Evolutionary conservation across 257 asterid species (phyloP).

Genomic region (Lantana camara): DNA sequence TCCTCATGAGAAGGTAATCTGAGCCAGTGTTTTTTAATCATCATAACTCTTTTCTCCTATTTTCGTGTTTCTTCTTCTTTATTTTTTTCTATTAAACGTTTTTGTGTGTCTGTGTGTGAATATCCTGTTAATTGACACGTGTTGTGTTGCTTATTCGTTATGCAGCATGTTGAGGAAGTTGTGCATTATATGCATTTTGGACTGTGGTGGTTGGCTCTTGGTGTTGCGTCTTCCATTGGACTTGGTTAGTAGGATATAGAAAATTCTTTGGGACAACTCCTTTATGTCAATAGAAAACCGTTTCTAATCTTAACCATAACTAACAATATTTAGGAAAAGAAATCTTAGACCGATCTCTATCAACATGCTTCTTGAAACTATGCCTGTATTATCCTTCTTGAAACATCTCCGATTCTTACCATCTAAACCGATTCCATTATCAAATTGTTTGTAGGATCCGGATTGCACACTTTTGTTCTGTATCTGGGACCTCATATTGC

Average conservation of each 20-base stretch:
- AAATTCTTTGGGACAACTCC: not conserved
- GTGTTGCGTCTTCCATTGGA: slow-evolving; percentile 97
- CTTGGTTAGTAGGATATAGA: slow-evolving; percentile 59
- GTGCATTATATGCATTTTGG: slow-evolving; percentile 59
- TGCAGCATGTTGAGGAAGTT: slow-evolving; percentile 83
- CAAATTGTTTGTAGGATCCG: slow-evolving; percentile 59
- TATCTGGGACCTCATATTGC: slow-evolving; percentile 95
- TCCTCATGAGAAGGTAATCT: slow-evolving; percentile 74
- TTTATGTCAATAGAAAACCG: not conserved
- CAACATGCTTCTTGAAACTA: not conserved
- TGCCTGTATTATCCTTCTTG: not conserved
- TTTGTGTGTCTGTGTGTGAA: not conserved
- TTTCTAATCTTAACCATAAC: not conserved
- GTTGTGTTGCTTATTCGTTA: not conserved
- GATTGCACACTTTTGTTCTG: slow-evolving; percentile 90
- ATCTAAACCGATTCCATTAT: slow-evolving; percentile 4
- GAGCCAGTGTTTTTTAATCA: not conserved
- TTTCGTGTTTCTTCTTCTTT: not conserved
- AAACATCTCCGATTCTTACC: slow-evolving; percentile 3
- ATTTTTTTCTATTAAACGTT: not conserved
- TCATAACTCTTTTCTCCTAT: too few relatives aligned
- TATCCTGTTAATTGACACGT: not conserved
- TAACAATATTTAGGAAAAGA: too few relatives aligned
- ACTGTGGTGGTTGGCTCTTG: slow-evolving; percentile 94
- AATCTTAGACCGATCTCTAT: not conserved